Percentiles rank a stretch among this genome's conserved stretches.
Evolutionary conservation across 306 rosid genomes (phyloP).

Genomic region (Potentilla sterilis): DNA sequence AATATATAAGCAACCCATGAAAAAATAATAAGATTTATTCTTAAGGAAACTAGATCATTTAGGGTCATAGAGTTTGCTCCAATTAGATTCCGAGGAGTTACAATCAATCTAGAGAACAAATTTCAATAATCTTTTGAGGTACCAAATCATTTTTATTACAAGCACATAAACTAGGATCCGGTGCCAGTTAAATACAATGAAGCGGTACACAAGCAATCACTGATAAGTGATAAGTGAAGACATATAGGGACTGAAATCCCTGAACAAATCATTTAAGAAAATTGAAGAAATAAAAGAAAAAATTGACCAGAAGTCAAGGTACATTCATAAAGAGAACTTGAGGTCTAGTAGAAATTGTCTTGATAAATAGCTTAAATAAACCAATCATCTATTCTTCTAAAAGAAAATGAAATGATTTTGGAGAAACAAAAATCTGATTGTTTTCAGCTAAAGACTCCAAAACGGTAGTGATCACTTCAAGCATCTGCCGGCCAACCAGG

Average conservation of each 20-base stretch:
- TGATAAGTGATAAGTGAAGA: background rate
- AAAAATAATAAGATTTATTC: background rate
- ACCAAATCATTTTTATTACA: background rate
- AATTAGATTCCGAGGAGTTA: background rate
- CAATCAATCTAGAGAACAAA: background rate
- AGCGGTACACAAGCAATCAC: background rate
- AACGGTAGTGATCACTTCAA: background rate
- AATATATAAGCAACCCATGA: background rate
- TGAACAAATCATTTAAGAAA: background rate
- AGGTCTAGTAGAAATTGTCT: background rate
- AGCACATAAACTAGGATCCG: background rate
- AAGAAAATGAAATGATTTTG: background rate
- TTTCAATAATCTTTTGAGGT: background rate
- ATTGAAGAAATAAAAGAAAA: background rate
- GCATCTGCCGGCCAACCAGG: background rate
- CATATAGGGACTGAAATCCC: conserved; percentile 13
- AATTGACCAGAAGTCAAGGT: background rate
- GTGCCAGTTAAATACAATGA: background rate
- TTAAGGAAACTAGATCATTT: background rate
- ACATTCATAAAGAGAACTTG: background rate
- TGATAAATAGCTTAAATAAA: background rate
- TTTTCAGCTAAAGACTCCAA: background rate
- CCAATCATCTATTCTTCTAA: background rate
- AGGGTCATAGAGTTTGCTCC: conserved; percentile 4
- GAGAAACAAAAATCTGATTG: background rate